Evolutionary conservation across 208 protist species (phyloP), one percentile per base, ranked within the genome.

Genomic region (Kentomonas sorsogonicus): DNA sequence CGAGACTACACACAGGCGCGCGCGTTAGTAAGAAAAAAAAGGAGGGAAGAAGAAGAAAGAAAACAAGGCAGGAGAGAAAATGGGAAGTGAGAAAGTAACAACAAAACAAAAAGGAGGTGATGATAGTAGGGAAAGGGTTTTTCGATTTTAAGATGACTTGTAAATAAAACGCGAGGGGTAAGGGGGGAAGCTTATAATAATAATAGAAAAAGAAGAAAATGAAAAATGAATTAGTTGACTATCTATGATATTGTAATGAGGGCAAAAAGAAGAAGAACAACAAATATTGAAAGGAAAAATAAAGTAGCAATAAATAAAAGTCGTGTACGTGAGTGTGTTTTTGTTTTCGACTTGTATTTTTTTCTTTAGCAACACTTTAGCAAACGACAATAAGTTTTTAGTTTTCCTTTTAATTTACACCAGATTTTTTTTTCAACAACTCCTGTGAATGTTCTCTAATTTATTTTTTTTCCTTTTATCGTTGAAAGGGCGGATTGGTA

Each of bases 201-300:
- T 39, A 59, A 29, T 33, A 31, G 31, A 54, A 36, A 41, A 46
- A 29, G 43, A 66, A 45, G 18, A 29, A 53, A 33, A 40, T 40
- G 6, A 27, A 44, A 61, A 36, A n/a, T n/a, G n/a, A n/a, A n/a
- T n/a, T n/a, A n/a, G n/a, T n/a, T n/a, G n/a, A n/a, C n/a, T n/a
- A n/a, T 36, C 33, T 36, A 36, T 36, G 33, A 36, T 15, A 36
- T 15, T 5, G 33, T 36, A 36, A 15, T 36, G 5, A 11, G 11
- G 11, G 33, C 5, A 57, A 48, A 36, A 63, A 56, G 55, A 48
- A 27, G 39, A 55, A 55, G 15, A 25, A 50, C 20, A 50, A 50
- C 15, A 29, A 56, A 56, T 30, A 44, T 44, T 44, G 10, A 30
- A 16, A 7, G 52, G 33, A 27, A 56, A 25, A 20, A 18, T 22